A percentile compares a stretch with the other conserved stretches of the same genome.
Conservation (phyloP, 495 filamentous ascomycete genomes). For the Extremus antarcticus region DNA sequence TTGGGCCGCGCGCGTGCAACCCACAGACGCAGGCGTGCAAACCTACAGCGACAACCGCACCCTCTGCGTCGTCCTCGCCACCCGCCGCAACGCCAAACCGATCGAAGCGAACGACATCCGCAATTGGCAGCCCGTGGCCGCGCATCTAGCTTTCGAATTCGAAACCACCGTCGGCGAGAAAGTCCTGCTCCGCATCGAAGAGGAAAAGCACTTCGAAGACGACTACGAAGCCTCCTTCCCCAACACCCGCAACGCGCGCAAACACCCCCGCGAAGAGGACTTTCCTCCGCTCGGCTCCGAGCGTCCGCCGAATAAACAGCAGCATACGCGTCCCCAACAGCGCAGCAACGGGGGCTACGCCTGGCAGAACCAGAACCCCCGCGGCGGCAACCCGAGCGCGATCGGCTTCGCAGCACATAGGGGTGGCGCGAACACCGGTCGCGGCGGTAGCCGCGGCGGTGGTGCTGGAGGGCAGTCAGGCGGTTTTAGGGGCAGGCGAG, state of each 20-base stretch:
- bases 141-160: conserved; percentile 56
- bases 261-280: conserved; percentile 43
- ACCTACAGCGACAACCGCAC: conserved; percentile 60
- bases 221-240: conserved; percentile 47
- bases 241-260: conserved; percentile 47
- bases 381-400: conserved; percentile 5
- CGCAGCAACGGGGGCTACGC: neutral
- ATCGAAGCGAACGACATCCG: conserved; percentile 72
- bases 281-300: conserved; percentile 19
- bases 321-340: neutral
- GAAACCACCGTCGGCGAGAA: conserved; percentile 81
- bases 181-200: conserved; percentile 66
- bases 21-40: conserved; percentile 37
- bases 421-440: conserved; percentile 13
- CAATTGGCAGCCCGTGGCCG: conserved; percentile 64
- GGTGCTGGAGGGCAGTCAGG: conserved; percentile 1
- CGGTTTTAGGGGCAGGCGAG: conserved; percentile 1
- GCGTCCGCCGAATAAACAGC: neutral
- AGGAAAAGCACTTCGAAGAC: conserved; percentile 46
- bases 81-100: conserved; percentile 55
- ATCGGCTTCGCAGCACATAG: conserved; percentile 9
- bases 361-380: conserved; percentile 4
- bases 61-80: conserved; percentile 32
- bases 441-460: conserved; percentile 15
- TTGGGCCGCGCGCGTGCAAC: conserved; percentile 72